Conservation (phyloP, 768 basidiomycete genomes). For the Hemileccinum impolitum region DNA sequence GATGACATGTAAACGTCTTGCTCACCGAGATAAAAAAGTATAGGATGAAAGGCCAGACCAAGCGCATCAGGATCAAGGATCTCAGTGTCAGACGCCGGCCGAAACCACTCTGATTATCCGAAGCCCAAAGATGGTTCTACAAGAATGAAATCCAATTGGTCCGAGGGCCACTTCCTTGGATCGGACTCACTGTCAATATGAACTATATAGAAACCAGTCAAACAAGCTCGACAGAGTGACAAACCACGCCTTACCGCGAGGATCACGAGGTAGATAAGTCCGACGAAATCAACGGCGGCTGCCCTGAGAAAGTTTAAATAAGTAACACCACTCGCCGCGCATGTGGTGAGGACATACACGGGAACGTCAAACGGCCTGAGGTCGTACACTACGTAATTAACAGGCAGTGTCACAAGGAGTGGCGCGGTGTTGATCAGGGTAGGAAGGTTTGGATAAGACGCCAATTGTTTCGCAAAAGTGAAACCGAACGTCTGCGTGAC, state of each 20-base stretch:
- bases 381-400: constrained; percentile 48
- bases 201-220: constrained; percentile 19
- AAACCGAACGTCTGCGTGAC: constrained; percentile 35
- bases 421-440: constrained; percentile 46
- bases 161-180: not conserved
- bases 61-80: constrained; percentile 39
- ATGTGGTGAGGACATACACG: constrained; percentile 39
- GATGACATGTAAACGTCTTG: not conserved
- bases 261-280: constrained; percentile 49
- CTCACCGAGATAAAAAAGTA: constrained; percentile 44
- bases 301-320: constrained; percentile 36
- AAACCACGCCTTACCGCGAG: constrained; percentile 20
- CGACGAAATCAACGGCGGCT: constrained; percentile 49
- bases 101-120: constrained; percentile 37
- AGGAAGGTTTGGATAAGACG: constrained; percentile 25
- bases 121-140: constrained; percentile 33
- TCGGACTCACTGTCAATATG: constrained; percentile 23
- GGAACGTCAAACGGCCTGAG: constrained; percentile 56
- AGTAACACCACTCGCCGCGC: not conserved
- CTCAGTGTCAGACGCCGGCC: constrained; percentile 35
- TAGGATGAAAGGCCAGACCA: constrained; percentile 35
- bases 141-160: not conserved
- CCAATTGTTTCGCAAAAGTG: constrained; percentile 31
- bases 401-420: constrained; percentile 44
- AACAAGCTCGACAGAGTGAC: not conserved